Evolutionary conservation across 352 stramenopile genomes (phyloP).

Genomic region (Pythium volutum): DNA sequence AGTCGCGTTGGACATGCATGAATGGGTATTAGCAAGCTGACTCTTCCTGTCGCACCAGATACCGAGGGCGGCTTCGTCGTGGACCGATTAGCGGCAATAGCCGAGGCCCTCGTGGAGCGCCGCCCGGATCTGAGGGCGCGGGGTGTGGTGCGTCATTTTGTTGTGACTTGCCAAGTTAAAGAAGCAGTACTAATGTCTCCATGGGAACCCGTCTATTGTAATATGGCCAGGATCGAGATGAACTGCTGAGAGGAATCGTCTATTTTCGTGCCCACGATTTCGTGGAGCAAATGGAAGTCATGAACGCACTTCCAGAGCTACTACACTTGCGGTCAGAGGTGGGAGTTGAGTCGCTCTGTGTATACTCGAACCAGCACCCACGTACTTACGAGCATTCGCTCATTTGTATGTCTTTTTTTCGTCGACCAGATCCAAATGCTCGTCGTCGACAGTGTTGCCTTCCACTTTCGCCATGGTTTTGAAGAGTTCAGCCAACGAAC

Average conservation of each 20-base stretch:
- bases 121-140: conserved; percentile 49
- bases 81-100: conserved; percentile 86
- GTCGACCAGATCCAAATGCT: conserved; percentile 73
- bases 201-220: conserved; percentile 1
- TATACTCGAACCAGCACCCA: too few relatives aligned
- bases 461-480: conserved; percentile 91
- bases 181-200: not conserved
- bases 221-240: conserved; percentile 51
- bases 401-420: not conserved
- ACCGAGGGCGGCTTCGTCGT: conserved; percentile 92
- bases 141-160: conserved; percentile 4
- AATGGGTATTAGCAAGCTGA: not conserved
- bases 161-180: not conserved
- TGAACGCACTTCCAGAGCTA: conserved; percentile 68
- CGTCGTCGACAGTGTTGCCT: conserved; percentile 92
- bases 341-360: not conserved
- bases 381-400: not conserved
- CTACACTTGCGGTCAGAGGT: conserved; percentile 43
- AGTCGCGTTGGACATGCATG: not conserved
- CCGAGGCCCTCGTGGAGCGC: conserved; percentile 55
- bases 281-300: conserved; percentile 86
- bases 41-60: conserved; percentile 38
- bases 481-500: conserved; percentile 67
- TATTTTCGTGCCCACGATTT: conserved; percentile 87
- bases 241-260: conserved; percentile 73